Evolutionary conservation across 768 basidiomycete genomes (phyloP).

Genomic region (Calocybe gangraenosa): DNA sequence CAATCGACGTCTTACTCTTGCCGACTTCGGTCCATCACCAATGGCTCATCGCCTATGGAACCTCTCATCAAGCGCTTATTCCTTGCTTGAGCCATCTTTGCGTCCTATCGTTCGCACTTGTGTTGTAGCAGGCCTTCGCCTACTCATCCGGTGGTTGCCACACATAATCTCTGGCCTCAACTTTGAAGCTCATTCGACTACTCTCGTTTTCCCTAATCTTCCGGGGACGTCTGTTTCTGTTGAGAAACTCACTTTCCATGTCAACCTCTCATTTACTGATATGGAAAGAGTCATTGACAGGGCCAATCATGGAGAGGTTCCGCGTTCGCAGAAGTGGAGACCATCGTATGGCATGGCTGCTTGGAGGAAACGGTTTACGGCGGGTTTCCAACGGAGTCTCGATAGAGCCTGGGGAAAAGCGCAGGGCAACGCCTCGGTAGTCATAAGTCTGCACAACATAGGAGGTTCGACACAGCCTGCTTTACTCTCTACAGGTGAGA

Average conservation of each 20-base stretch:
- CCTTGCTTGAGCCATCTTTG: conserved; percentile 51
- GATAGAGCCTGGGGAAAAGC: conserved; percentile 66
- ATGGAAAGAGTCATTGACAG: conserved; percentile 33
- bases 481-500: conserved; percentile 26
- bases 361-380: conserved; percentile 60
- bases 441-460: conserved; percentile 45
- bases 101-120: conserved; percentile 57
- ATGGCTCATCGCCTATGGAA: conserved; percentile 36
- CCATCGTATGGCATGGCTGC: conserved; percentile 48
- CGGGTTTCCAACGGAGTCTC: conserved; percentile 60
- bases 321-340: conserved; percentile 19
- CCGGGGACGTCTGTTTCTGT: conserved; percentile 50
- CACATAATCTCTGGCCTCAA: conserved; percentile 61
- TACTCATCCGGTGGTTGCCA: conserved; percentile 64
- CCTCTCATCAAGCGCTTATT: conserved; percentile 35
- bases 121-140: conserved; percentile 51
- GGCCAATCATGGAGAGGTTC: conserved; percentile 15
- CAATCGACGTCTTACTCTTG: conserved; percentile 40
- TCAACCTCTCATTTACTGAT: conserved; percentile 52
- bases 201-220: conserved; percentile 45
- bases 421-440: conserved; percentile 50
- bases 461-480: conserved; percentile 31
- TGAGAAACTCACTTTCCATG: conserved; percentile 47
- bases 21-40: conserved; percentile 43
- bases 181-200: conserved; percentile 58